Base-by-base conservation (phyloP, 2,329 filamentous ascomycete species). In the Bipolaris oryzae region DNA sequence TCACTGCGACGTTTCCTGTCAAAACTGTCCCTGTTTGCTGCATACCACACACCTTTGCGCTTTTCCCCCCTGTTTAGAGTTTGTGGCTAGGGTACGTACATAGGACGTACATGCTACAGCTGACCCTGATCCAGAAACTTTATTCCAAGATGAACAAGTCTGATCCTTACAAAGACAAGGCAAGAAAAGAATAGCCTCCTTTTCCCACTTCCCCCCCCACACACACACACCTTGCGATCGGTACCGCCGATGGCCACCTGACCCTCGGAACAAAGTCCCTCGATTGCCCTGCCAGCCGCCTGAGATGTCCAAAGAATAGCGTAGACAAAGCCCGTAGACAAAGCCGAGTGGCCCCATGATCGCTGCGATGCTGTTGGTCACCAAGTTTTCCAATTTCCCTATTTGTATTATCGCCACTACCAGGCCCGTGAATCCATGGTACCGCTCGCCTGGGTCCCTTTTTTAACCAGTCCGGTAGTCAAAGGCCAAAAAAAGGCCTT, bases 51-150 rank as follows among this genome's bases (percentile, higher is more conserved):
- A 31, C 28, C 10, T 31, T 11, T 31, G 10, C 28, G 10, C 28
- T 31, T 13, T 21, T n/a, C n/a, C 9, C 34, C 33, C 31, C 13
- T 46, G 44, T 46, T 46, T 35, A 35, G 20, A 46, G 28, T 33
- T 35, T 37, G 33, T 31, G n/a, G 33, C 33, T 25, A 47, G 21
- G n/a, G n/a, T 37, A 23, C n/a, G 25, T 31, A 33, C 42, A 20
- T 38, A 11, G 16, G 20, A 45, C 7, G 11, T 28, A 28, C 15
- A 25, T 34, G 37, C 21, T 47, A 47, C 44, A 25, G 44, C 33
- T 38, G 45, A 48, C 45, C 45, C 45, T 48, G 45, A 48, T 34
- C 45, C 45, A 38, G 45, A 23, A 48, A 48, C 39, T 42, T n/a
- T 42, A 42, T 42, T 42, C 28, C 39, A 42, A 42, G 20, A 23